phyloP scores from a whole-genome alignment of 768 basidiomycete species.

The Suillus discolor region DNA sequence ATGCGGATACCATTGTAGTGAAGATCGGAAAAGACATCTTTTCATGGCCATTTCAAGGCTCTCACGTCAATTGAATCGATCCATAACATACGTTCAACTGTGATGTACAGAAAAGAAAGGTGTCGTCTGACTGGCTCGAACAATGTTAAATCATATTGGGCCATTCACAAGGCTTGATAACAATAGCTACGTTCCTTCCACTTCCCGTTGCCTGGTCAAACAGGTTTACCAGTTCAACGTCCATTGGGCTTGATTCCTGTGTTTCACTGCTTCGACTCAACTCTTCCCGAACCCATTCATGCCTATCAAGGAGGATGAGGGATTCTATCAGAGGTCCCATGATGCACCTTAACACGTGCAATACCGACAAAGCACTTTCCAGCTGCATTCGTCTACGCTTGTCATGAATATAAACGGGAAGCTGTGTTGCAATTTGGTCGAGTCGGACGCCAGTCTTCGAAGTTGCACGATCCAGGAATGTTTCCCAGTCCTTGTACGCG shows the following conservation, averaged over 20 bases:
- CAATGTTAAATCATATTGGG: neutral
- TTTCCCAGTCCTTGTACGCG: slow-evolving; percentile 51
- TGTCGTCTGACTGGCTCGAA: neutral
- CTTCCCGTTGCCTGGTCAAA: slow-evolving; percentile 77
- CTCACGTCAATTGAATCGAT: slow-evolving; percentile 9
- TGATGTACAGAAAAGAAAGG: neutral
- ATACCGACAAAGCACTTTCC: slow-evolving; percentile 51
- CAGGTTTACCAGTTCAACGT: slow-evolving; percentile 57
- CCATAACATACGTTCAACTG: slow-evolving; percentile 7
- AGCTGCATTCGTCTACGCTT: slow-evolving; percentile 27
- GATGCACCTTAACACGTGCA: slow-evolving; percentile 69
- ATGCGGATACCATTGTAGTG: slow-evolving; percentile 55
- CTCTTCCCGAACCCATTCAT: slow-evolving; percentile 54
- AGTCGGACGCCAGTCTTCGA: slow-evolving; percentile 28
- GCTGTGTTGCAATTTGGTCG: slow-evolving; percentile 10
- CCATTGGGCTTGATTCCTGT: slow-evolving; percentile 27
- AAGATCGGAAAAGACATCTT: slow-evolving; percentile 72
- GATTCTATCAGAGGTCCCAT: slow-evolving; percentile 71
- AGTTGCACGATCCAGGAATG: slow-evolving; percentile 44
- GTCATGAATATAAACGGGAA: slow-evolving; percentile 26
- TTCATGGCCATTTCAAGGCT: slow-evolving; percentile 43
- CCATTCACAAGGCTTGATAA: slow-evolving; percentile 40
- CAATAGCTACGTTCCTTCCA: slow-evolving; percentile 69
- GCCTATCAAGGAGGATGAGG: slow-evolving; percentile 63
- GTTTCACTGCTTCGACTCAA: slow-evolving; percentile 27